Conservation (phyloP, 2,329 filamentous ascomycete genomes). For the Alternaria novae-zelandiae region DNA sequence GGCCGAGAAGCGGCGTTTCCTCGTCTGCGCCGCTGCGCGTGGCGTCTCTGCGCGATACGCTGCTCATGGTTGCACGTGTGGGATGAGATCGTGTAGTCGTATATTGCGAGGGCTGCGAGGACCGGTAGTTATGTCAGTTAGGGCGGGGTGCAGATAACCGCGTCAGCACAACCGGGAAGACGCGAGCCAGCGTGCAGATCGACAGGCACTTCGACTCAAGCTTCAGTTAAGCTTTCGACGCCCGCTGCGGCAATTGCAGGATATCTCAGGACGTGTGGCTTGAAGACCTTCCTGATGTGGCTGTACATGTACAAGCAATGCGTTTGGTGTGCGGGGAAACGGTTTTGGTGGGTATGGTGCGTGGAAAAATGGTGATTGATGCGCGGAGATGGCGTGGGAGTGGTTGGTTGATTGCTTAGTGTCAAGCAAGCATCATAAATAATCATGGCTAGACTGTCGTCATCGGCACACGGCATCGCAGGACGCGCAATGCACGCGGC, state of each 20-base stretch:
- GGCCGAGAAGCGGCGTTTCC: constrained; percentile 42
- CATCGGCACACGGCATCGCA: constrained; percentile 43
- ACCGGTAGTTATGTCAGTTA: constrained; percentile 14
- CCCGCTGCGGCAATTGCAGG: constrained; percentile 35
- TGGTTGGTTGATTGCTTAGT: constrained; percentile 10
- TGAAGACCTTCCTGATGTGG: constrained; percentile 16
- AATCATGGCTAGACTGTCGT: constrained; percentile 34
- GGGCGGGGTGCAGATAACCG: constrained; percentile 7
- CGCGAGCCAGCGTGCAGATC: constrained; percentile 11
- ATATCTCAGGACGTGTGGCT: constrained; percentile 19
- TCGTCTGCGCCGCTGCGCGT: constrained; percentile 30
- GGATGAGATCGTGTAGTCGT: constrained; percentile 2
- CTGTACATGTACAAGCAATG: not conserved
- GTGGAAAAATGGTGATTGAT: constrained; percentile 16
- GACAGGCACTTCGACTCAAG: constrained; percentile 29
- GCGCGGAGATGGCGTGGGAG: constrained; percentile 17
- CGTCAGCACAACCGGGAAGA: constrained; percentile 1
- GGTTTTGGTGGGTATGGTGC: constrained; percentile 3
- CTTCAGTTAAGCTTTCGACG: constrained; percentile 31
- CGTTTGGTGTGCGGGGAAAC: constrained; percentile 10
- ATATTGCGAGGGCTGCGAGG: constrained; percentile 4
- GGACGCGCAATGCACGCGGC: constrained; percentile 6
- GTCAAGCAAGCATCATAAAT: constrained; percentile 2
- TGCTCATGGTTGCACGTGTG: constrained; percentile 21
- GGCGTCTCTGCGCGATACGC: constrained; percentile 12